Percentiles rank a stretch among this genome's conserved stretches.
Evolutionary conservation across 129 eudicot species (phyloP).

Genomic region (Scalesia atractyloides): DNA sequence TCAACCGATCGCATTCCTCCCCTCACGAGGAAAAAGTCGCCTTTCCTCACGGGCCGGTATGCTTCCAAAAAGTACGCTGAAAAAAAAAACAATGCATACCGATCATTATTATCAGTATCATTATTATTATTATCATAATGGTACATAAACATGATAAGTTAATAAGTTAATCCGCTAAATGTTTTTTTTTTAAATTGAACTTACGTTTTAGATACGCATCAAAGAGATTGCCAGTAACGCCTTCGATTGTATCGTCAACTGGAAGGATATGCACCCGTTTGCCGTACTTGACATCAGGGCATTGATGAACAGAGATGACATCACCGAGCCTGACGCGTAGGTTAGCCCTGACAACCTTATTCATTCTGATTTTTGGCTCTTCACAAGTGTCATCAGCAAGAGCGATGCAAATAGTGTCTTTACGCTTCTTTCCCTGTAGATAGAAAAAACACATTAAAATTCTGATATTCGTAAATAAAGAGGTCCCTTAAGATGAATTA

Average conservation of each 20-base stretch:
- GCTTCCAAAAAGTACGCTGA: conserved; percentile 92
- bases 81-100: conserved; percentile 15
- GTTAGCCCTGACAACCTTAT: conserved; percentile 82
- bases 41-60: conserved; percentile 87
- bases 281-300: conserved; percentile 92
- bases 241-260: conserved; percentile 87
- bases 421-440: conserved; percentile 88
- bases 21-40: conserved; percentile 82
- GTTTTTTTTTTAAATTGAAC: conserved; percentile 17
- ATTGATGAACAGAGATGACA: conserved; percentile 90
- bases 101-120: neutral
- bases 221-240: conserved; percentile 85
- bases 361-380: conserved; percentile 88
- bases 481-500: neutral
- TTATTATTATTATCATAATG: neutral
- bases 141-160: neutral
- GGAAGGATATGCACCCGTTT: conserved; percentile 97
- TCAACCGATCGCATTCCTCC: conserved; percentile 98
- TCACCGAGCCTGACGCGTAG: conserved; percentile 91
- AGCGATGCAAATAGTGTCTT: conserved; percentile 88
- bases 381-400: conserved; percentile 96
- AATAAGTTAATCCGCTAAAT: neutral
- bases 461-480: neutral
- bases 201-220: conserved; percentile 93
- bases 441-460: neutral